Evolutionary conservation across 225 moss, liverwort and hornwort genomes (phyloP).

Genomic region (Rhytidiadelphus loreus): DNA sequence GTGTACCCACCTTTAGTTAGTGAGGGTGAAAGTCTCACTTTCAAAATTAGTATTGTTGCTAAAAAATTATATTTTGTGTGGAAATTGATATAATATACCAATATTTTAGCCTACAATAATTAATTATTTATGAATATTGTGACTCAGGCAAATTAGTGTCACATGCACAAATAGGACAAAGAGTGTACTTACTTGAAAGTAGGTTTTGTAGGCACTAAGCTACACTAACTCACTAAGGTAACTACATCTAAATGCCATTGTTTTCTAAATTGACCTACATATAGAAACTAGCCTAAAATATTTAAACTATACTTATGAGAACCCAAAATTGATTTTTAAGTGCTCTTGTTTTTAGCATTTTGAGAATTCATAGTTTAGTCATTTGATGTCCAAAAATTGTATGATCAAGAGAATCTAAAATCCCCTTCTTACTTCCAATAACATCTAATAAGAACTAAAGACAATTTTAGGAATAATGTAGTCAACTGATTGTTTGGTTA

Average conservation of each 20-base stretch:
- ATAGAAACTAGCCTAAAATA: rapidly evolving
- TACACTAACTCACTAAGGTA: not conserved
- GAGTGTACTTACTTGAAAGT: not conserved
- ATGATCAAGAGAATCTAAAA: not conserved
- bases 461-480: not conserved
- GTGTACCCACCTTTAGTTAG: too few species aligned
- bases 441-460: not conserved
- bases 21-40: too few species aligned
- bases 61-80: too few species aligned
- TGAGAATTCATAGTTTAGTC: not conserved
- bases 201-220: not conserved
- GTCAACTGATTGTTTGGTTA: not conserved
- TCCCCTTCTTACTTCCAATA: too few species aligned
- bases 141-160: not conserved
- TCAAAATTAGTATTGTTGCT: too few species aligned
- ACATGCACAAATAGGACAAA: not conserved
- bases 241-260: not conserved
- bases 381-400: rapidly evolving
- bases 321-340: not conserved
- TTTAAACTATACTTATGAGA: not conserved
- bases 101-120: too few species aligned
- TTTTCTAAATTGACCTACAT: not conserved
- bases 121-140: too few species aligned
- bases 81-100: too few species aligned
- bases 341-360: not conserved